Percentiles rank a stretch among this genome's conserved stretches.
Evolutionary conservation across 805 yeast species (phyloP).

Genomic region (Cyberlindnera subsufficiens): DNA sequence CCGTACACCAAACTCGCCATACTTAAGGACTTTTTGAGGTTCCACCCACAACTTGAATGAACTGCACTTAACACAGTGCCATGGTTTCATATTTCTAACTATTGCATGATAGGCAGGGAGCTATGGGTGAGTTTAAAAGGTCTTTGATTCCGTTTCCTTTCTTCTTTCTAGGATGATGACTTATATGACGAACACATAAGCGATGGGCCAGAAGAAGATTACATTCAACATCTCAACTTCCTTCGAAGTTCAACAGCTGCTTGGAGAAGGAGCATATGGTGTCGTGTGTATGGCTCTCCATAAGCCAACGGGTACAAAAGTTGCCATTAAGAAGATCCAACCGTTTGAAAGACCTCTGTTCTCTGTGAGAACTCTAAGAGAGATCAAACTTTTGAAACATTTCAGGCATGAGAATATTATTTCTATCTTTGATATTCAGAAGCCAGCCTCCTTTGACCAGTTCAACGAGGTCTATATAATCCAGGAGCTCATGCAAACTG

Average conservation of each 20-base stretch:
- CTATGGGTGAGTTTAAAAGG: too few species aligned
- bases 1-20: too few species aligned
- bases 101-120: too few species aligned
- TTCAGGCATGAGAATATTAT: slow-evolving; percentile 93
- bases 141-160: too few species aligned
- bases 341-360: slow-evolving; percentile 89
- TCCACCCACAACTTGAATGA: too few species aligned
- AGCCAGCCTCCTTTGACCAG: slow-evolving; percentile 67
- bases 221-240: slow-evolving; percentile 82
- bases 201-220: slow-evolving; percentile 29
- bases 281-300: slow-evolving; percentile 88
- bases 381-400: slow-evolving; percentile 80
- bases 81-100: too few species aligned
- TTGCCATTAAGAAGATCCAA: slow-evolving; percentile 92
- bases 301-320: slow-evolving; percentile 77
- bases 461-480: slow-evolving; percentile 86
- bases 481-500: slow-evolving; percentile 87
- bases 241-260: slow-evolving; percentile 76
- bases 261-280: slow-evolving; percentile 97
- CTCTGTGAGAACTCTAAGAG: slow-evolving; percentile 84
- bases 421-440: slow-evolving; percentile 81
- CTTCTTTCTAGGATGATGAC: neutral
- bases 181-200: neutral
- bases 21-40: too few species aligned
- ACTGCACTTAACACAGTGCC: too few species aligned